phyloP scores from a whole-genome alignment of 2,329 filamentous ascomycete species.

The Catunica adiposa region DNA sequence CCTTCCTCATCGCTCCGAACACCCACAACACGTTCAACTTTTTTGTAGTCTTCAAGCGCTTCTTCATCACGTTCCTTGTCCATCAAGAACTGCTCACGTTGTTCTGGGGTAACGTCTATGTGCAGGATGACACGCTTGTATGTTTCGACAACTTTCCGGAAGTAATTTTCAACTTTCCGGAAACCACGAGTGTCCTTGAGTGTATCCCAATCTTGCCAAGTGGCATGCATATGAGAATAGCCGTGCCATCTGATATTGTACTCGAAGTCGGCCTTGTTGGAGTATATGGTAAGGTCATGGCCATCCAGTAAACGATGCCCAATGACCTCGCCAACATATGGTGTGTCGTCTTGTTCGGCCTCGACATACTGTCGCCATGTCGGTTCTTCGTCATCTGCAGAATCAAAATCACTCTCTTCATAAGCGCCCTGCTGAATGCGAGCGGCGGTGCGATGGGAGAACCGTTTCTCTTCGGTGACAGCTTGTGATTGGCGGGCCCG shows the following conservation, averaged over 20 bases:
- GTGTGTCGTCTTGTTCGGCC: constrained; percentile 58
- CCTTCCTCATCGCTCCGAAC: constrained; percentile 64
- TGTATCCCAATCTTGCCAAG: constrained; percentile 70
- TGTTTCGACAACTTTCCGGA: constrained; percentile 62
- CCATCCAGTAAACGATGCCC: constrained; percentile 68
- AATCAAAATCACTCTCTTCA: constrained; percentile 50
- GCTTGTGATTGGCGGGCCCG: constrained; percentile 54
- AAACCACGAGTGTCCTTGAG: constrained; percentile 66
- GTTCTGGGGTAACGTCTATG: constrained; percentile 63
- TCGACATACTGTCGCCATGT: constrained; percentile 45
- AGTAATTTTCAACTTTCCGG: constrained; percentile 89
- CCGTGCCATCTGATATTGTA: constrained; percentile 94
- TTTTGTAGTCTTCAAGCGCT: constrained; percentile 73
- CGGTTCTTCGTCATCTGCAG: constrained; percentile 38
- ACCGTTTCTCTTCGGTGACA: constrained; percentile 65
- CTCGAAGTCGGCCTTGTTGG: constrained; percentile 62
- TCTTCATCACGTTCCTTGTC: constrained; percentile 84
- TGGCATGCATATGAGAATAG: constrained; percentile 86
- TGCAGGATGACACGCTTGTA: constrained; percentile 65
- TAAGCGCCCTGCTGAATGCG: constrained; percentile 49
- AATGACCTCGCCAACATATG: constrained; percentile 80
- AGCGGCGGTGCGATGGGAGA: constrained; percentile 73
- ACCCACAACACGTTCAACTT: constrained; percentile 85
- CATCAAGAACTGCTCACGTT: constrained; percentile 86
- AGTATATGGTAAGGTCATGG: constrained; percentile 39